These are phyloP conservation scores for Penicillium olsonii DNA, from an alignment of 2,329 filamentous ascomycete genomes.

Conservation along the genomic window DNA sequence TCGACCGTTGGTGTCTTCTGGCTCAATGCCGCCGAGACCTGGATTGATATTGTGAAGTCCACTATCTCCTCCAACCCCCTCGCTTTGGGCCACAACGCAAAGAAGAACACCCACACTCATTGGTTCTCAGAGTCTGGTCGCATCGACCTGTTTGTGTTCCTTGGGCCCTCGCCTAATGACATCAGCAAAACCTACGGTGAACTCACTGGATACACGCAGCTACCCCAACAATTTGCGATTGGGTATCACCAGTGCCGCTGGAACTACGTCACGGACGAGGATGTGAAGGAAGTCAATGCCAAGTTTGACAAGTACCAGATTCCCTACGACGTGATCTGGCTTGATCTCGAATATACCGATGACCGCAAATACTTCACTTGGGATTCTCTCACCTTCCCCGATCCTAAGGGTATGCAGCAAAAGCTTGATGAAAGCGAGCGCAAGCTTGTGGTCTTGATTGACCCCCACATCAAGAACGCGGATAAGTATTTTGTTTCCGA, in stretches of 20 bases:
- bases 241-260: slow-evolving; percentile 97
- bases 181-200: slow-evolving; percentile 81
- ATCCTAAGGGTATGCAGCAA: slow-evolving; percentile 84
- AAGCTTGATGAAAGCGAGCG: slow-evolving; percentile 82
- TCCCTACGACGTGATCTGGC: slow-evolving; percentile 98
- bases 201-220: slow-evolving; percentile 84
- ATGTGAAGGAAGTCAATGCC: slow-evolving; percentile 93
- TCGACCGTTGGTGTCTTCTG: slow-evolving; percentile 96
- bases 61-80: slow-evolving; percentile 74
- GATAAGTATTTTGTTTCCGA: slow-evolving; percentile 74
- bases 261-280: slow-evolving; percentile 97
- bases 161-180: slow-evolving; percentile 82
- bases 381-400: slow-evolving; percentile 83
- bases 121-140: slow-evolving; percentile 95
- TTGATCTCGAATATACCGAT: slow-evolving; percentile 96
- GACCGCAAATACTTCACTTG: slow-evolving; percentile 98
- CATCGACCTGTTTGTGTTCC: slow-evolving; percentile 90
- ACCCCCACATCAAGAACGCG: slow-evolving; percentile 95
- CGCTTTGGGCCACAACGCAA: slow-evolving; percentile 67
- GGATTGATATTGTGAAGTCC: slow-evolving; percentile 89
- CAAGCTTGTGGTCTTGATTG: slow-evolving; percentile 91
- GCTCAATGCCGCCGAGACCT: slow-evolving; percentile 96
- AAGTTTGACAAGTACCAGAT: slow-evolving; percentile 96
- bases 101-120: slow-evolving; percentile 82
- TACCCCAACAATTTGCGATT: slow-evolving; percentile 89